Base-by-base conservation (phyloP, 2,329 filamentous ascomycete species). In the Colletotrichum agaves region DNA sequence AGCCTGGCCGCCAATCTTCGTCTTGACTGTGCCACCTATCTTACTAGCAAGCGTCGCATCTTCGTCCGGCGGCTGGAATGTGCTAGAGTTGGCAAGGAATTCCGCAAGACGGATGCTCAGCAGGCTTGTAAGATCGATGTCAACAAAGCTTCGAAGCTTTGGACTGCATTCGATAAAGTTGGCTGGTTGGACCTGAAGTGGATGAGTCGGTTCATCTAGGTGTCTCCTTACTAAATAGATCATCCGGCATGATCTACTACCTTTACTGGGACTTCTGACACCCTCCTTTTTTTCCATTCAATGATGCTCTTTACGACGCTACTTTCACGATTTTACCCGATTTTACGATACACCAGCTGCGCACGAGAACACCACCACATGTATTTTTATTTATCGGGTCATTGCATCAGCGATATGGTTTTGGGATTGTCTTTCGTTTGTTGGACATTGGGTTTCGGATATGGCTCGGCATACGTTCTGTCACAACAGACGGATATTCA, bases 71-170 rank as follows among this genome's bases (percentile, higher is more conserved):
- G 93, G 44, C 86, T 95, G 37, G 87, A 91, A 57, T 88, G 87
- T 67, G 87, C 90, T 2, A 81, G 83, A 63, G 89, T 88, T 39
- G 87, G 87, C 76, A 96, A 97, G 79, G 92, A 94, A 74, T 98
- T 97, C 78, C 90, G 93, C 77, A 97, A 97, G 86, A 98, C 95
- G 1, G 93, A 97, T 76, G 93, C 94, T 5, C 95, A 98, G 78
- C 93, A 97, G 78, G 93, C 93, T n/a, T 97, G 93, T 86, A 97
- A 97, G 83, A 97, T 98, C 71, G 95, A 98, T 74, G 95, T 98
- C 77, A 98, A 98, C 84, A 98, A 98, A 83, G 93, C 94, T 3
- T 97, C 93, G 72, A 95, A 95, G 78, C 84, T 98, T 52, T 97
- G 93, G 92, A 90, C 90, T 41, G 93, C 93, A 5, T 98, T 93